Conservation (phyloP, 148 eudicot genomes). For the Amaranthus hypochondriacus region DNA sequence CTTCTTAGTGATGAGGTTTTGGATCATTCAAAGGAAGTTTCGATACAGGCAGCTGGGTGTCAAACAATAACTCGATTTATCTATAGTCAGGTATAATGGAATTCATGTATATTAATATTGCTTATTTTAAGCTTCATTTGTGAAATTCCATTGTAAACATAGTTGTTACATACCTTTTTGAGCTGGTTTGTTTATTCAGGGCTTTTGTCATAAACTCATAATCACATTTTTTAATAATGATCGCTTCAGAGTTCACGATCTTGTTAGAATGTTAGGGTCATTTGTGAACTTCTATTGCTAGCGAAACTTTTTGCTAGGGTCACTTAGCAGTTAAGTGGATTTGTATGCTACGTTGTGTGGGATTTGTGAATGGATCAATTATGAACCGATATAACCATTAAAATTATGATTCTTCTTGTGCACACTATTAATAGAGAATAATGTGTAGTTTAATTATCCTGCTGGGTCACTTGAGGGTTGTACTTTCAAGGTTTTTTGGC, state of each 20-base stretch:
- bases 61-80: conserved; percentile 67
- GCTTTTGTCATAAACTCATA: not conserved
- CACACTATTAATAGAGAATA: not conserved
- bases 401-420: not conserved
- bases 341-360: too few species aligned
- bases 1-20: conserved; percentile 63
- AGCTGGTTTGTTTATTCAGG: not conserved
- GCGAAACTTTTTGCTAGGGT: too few species aligned
- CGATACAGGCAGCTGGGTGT: conserved; percentile 58
- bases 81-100: conserved; percentile 60
- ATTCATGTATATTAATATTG: not conserved
- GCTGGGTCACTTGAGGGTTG: not conserved
- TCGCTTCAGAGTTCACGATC: not conserved
- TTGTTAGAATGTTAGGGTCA: too few species aligned
- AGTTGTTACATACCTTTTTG: not conserved
- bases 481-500: not conserved
- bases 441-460: not conserved
- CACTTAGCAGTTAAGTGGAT: too few species aligned
- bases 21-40: conserved; percentile 57
- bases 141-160: not conserved
- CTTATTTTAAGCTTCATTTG: not conserved
- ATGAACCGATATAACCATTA: too few species aligned
- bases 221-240: not conserved
- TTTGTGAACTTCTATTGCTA: too few species aligned
- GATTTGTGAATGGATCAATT: too few species aligned